phyloP scores from a whole-genome alignment of 2,329 filamentous ascomycete genomes.

The Pestalotiopsis sp. region DNA sequence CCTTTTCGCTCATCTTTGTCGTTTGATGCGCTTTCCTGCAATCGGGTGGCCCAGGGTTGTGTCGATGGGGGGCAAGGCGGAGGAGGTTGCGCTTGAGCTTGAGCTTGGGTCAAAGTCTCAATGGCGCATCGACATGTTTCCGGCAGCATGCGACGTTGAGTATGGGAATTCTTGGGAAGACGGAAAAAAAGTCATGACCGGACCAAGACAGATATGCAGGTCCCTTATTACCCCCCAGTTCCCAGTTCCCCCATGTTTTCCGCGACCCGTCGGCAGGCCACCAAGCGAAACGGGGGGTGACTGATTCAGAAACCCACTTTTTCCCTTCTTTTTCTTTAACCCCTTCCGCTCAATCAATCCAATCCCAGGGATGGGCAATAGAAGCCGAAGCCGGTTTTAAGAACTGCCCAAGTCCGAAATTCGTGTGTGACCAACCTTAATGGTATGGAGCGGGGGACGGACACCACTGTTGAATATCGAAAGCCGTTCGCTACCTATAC shows the following conservation, averaged over 20 bases:
- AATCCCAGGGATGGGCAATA: background rate
- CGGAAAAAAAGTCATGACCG: background rate
- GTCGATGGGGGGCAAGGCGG: background rate
- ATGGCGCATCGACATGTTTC: background rate
- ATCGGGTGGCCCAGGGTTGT: background rate
- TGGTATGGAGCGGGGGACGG: too few relatives aligned
- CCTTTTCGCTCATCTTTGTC: slow-evolving; percentile 9
- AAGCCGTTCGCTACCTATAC: background rate
- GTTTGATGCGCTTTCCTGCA: too few relatives aligned
- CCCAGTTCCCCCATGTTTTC: background rate
- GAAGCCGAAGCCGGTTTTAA: background rate
- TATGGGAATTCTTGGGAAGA: background rate
- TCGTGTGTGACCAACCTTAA: background rate
- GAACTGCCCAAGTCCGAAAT: background rate
- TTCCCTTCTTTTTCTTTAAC: background rate
- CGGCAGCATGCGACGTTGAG: background rate
- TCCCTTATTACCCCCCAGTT: background rate
- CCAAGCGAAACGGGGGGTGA: background rate
- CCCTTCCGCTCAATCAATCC: background rate
- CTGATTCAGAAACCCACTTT: background rate
- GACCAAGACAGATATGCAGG: background rate
- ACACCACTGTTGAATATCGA: too few relatives aligned
- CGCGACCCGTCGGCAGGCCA: background rate
- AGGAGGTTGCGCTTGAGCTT: background rate
- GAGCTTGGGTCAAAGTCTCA: background rate